These are phyloP conservation scores for Linnemannia elongata DNA, from an alignment of 192 early-diverging fungal genomes.

Conservation along the genomic window DNA sequence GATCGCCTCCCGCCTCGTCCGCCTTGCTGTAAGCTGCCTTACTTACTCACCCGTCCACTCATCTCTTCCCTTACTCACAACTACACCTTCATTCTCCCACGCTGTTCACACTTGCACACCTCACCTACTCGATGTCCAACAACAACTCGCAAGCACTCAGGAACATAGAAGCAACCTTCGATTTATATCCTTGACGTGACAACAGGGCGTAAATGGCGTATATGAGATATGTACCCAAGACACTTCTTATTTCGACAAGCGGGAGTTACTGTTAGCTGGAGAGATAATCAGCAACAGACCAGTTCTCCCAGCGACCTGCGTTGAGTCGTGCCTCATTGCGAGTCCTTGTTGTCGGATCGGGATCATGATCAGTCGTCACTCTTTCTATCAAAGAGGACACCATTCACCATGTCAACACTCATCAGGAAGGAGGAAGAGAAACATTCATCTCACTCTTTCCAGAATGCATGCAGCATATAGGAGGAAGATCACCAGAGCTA, in stretches of 20 bases:
- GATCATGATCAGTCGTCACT: not conserved
- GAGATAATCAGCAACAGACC: not conserved
- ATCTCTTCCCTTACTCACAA: not conserved
- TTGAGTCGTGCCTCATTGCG: not conserved
- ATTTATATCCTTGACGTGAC: not conserved
- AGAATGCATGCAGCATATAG: not conserved
- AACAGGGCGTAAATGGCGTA: not conserved
- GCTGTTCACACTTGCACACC: not conserved
- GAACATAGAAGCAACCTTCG: not conserved
- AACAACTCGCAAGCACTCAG: not conserved
- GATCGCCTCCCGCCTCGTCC: constrained; percentile 38
- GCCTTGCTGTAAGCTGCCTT: constrained; percentile 41
- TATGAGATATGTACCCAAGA: not conserved
- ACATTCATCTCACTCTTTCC: not conserved
- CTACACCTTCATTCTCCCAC: not conserved
- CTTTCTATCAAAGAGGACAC: not conserved
- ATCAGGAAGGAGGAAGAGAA: not conserved
- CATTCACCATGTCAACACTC: not conserved
- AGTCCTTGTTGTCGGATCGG: not conserved
- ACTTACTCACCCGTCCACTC: not conserved
- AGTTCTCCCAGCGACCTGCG: not conserved
- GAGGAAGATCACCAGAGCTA: not conserved
- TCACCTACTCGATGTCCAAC: not conserved
- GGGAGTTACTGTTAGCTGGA: not conserved
- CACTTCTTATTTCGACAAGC: not conserved